Conservation (phyloP, 2,329 filamentous ascomycete species). For the Ophiostoma quercus region DNA sequence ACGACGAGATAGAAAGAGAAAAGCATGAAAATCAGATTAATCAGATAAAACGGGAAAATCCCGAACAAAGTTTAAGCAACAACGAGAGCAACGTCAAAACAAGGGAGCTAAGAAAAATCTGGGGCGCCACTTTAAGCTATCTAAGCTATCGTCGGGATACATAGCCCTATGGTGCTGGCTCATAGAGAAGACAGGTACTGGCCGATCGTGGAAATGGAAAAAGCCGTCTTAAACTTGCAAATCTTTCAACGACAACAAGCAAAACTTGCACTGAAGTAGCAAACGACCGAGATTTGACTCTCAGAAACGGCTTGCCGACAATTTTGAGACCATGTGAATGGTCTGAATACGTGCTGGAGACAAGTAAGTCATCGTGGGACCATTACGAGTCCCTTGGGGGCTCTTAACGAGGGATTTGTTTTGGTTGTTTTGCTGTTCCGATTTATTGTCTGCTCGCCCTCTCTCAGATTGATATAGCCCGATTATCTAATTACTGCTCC, state of each 20-base stretch:
- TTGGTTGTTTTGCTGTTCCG: neutral
- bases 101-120: neutral
- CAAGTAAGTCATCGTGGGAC: neutral
- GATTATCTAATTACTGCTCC: neutral
- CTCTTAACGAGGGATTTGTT: neutral
- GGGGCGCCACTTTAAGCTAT: slow-evolving; percentile 14
- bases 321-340: neutral
- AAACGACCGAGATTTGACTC: neutral
- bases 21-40: neutral
- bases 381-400: neutral
- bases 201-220: slow-evolving; percentile 5
- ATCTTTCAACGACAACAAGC: neutral
- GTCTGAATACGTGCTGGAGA: neutral
- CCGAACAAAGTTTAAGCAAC: neutral
- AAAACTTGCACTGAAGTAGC: neutral
- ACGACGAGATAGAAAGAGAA: neutral
- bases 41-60: neutral
- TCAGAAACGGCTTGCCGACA: neutral
- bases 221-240: neutral
- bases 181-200: neutral
- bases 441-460: neutral
- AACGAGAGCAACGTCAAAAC: neutral
- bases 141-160: slow-evolving; percentile 6
- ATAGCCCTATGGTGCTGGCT: slow-evolving; percentile 5
- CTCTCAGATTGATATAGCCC: neutral